These are phyloP conservation scores for Eucalyptus paniculata DNA, from an alignment of 345 rosid genomes.

Conservation along the genomic window DNA sequence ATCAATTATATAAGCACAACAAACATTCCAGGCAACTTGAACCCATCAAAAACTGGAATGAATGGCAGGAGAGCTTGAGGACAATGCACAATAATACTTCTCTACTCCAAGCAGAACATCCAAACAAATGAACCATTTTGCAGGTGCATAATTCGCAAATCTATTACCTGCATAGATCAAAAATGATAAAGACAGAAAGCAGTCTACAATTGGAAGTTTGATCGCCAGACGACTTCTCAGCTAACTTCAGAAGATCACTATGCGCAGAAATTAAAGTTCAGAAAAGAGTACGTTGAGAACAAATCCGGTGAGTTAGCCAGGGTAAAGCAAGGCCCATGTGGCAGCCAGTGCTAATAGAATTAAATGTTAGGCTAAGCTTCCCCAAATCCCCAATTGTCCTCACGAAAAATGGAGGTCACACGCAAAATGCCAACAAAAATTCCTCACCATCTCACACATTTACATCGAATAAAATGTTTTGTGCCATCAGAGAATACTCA, in stretches of 20 bases:
- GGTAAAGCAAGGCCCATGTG: neutral
- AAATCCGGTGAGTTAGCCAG: neutral
- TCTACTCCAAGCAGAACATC: neutral
- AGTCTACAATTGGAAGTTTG: neutral
- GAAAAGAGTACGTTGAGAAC: neutral
- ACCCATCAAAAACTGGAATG: neutral
- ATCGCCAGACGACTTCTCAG: neutral
- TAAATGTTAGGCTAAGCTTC: neutral
- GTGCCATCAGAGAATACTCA: neutral
- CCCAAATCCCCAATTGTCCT: neutral
- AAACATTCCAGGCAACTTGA: neutral
- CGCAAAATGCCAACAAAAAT: neutral
- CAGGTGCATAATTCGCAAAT: neutral
- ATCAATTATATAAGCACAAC: neutral
- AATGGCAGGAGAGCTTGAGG: neutral
- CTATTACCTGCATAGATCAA: neutral
- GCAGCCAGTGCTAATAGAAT: neutral
- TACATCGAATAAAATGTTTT: neutral
- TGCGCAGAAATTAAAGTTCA: neutral
- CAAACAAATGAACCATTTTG: neutral
- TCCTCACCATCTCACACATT: neutral
- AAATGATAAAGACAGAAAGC: neutral
- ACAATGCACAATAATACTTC: neutral
- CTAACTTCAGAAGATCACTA: neutral
- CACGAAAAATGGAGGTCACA: neutral